Percentiles rank a stretch among this genome's conserved stretches.
phyloP scores from a whole-genome alignment of 768 basidiomycete species.

The Termitomyces sp. region DNA sequence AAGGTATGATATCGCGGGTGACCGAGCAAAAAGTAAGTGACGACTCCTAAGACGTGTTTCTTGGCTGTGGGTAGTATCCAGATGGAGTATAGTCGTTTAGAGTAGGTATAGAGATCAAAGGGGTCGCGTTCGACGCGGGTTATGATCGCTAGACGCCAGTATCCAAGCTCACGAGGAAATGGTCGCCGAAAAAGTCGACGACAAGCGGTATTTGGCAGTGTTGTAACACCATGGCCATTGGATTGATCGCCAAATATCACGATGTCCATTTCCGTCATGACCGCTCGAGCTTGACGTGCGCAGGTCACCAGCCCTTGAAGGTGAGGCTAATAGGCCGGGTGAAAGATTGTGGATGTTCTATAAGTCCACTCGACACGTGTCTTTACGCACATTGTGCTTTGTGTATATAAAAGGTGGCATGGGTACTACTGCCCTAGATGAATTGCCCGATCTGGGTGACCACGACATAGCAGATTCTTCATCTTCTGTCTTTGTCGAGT shows the following conservation, averaged over 20 bases:
- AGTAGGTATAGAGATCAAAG: background rate
- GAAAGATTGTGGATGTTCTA: background rate
- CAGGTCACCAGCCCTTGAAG: background rate
- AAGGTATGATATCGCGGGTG: background rate
- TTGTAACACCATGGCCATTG: background rate
- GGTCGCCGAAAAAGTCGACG: too few relatives aligned
- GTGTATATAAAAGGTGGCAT: background rate
- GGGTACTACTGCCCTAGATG: background rate
- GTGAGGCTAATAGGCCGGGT: background rate
- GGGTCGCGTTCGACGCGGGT: background rate
- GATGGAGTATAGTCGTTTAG: background rate
- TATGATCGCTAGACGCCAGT: background rate
- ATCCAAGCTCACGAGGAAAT: background rate
- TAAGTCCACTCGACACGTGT: background rate
- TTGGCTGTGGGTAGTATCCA: background rate
- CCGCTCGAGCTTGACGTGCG: conserved; percentile 1
- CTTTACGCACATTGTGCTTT: background rate
- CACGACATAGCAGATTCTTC: background rate
- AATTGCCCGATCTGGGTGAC: background rate
- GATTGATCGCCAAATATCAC: conserved; percentile 6
- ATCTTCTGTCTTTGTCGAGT: conserved; percentile 2
- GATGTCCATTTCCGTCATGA: conserved; percentile 11
- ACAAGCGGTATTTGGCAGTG: conserved; percentile 1
- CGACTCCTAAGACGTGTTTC: background rate
- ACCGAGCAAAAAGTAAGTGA: background rate